Evolutionary conservation across 2,329 filamentous ascomycete genomes (phyloP), one percentile per base, ranked within the genome.

Genomic region (Lachnellula hyalina): DNA sequence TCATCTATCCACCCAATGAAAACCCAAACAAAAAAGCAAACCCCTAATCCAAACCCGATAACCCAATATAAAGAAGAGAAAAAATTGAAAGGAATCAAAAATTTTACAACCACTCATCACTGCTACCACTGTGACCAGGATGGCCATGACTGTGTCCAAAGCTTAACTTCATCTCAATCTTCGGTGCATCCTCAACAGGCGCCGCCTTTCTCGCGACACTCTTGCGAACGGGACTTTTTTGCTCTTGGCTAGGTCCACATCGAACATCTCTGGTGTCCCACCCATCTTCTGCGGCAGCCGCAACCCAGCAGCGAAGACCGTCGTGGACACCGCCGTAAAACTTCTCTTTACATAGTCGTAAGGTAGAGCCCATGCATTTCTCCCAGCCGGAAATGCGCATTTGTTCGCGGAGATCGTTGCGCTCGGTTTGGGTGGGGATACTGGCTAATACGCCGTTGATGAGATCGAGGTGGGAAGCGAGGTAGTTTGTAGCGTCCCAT

Each of bases 401-500:
- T 55, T 93, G 84, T 17, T 78, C 77, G n/a, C 94, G 87, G 11
- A 97, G 79, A 0, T 74, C 69, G 71, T 96, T 96, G 56, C 94
- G 88, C 55, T 88, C 85, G 23, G 80, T 72, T 2, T 69, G 64
- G 0, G 85, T 86, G 0, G 89, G 86, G 0, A 94, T 81, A 55
- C 87, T 93, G 0, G 93, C 90, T 54, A 97, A 75, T 54, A 97
- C 83, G 32, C 90, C 93, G 67, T 97, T 99, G 65, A 97, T 74
- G 11, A 99, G 84, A 67, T 97, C 94, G 9, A 99, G 79, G 67
- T 99, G 93, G 0, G 89, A 89, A 17, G 93, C 90, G 11, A 97
- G 79, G 70, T 97, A 97, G 72, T 96, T 96, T 9, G 94, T 97
- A 2, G 94, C 94, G 69, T 97, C 94, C 94, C 94, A 97, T 72